Percentiles rank a stretch among this genome's conserved stretches.
Conservation (phyloP, 176 grass and related monocot species). For the Aegilops tauschii region DNA sequence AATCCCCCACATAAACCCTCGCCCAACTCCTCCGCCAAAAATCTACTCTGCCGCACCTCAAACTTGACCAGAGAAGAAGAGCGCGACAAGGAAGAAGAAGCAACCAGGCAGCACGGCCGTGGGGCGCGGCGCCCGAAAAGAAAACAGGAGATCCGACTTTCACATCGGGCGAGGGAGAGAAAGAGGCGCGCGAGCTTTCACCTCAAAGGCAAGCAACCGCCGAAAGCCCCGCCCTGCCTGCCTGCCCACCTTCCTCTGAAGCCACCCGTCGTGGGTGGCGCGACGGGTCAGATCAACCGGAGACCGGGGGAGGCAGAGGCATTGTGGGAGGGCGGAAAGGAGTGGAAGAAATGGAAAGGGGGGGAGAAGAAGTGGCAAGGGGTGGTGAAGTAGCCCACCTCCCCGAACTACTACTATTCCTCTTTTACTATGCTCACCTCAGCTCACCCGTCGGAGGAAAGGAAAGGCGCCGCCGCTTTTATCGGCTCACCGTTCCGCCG, state of each 20-base stretch:
- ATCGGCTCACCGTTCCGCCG: slow-evolving; percentile 7
- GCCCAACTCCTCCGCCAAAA: neutral
- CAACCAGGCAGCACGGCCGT: neutral
- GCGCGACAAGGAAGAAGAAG: slow-evolving; percentile 18
- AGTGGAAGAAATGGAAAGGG: neutral
- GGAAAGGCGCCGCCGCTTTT: slow-evolving; percentile 31
- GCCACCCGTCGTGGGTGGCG: neutral
- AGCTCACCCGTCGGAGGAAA: neutral
- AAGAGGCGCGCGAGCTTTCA: slow-evolving; percentile 25
- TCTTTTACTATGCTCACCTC: slow-evolving; percentile 24
- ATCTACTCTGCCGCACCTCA: neutral
- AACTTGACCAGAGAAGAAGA: neutral
- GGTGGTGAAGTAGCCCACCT: slow-evolving; percentile 8
- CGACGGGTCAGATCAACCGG: slow-evolving; percentile 35
- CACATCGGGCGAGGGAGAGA: neutral
- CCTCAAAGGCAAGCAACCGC: slow-evolving; percentile 29
- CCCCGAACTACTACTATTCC: neutral
- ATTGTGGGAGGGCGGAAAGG: slow-evolving; percentile 6
- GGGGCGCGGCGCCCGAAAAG: neutral
- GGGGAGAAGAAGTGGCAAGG: neutral
- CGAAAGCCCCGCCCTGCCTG: slow-evolving; percentile 8
- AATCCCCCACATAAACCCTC: slow-evolving; percentile 6
- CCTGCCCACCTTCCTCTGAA: neutral
- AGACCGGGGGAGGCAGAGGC: neutral
- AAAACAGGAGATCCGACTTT: slow-evolving; percentile 17